phyloP scores from a whole-genome alignment of 495 filamentous ascomycete genomes.

The Aspergillus egyptiacus region DNA sequence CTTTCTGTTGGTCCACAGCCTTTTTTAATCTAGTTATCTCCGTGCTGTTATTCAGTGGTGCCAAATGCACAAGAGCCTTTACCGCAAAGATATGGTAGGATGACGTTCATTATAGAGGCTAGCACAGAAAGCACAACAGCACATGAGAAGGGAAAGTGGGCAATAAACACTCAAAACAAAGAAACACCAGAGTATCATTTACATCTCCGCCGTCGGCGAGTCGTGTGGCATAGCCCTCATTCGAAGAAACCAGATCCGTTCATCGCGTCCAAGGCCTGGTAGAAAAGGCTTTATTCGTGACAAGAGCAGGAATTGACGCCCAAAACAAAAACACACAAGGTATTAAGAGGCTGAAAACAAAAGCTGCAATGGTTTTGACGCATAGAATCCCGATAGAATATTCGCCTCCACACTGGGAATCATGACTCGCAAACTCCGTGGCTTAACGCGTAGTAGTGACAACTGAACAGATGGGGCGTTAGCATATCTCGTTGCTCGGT shows the following conservation, averaged over 20 bases:
- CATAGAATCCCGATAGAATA: conserved; percentile 27
- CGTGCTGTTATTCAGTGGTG: too few relatives aligned
- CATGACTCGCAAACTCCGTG: conserved; percentile 22
- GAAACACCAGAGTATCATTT: conserved; percentile 42
- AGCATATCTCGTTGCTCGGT: conserved; percentile 9
- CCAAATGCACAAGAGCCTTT: too few relatives aligned
- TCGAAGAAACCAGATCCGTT: conserved; percentile 20
- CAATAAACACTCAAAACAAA: conserved; percentile 32
- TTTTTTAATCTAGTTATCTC: not conserved
- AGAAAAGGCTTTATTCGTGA: conserved; percentile 39
- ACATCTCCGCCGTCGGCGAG: conserved; percentile 38
- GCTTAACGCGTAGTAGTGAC: conserved; percentile 30
- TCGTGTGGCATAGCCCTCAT: conserved; percentile 24
- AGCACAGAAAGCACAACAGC: conserved; percentile 6
- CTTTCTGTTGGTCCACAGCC: not conserved
- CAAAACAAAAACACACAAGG: conserved; percentile 36
- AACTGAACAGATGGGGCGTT: conserved; percentile 21
- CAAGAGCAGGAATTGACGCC: conserved; percentile 31
- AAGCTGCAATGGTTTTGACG: conserved; percentile 30
- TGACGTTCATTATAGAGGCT: conserved; percentile 14
- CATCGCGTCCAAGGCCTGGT: conserved; percentile 29
- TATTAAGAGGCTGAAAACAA: conserved; percentile 41
- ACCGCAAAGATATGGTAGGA: too few relatives aligned
- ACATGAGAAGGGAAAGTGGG: conserved; percentile 19
- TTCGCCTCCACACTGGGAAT: conserved; percentile 28